Conservation (phyloP, 768 basidiomycete species). For the Serendipita sp. region DNA sequence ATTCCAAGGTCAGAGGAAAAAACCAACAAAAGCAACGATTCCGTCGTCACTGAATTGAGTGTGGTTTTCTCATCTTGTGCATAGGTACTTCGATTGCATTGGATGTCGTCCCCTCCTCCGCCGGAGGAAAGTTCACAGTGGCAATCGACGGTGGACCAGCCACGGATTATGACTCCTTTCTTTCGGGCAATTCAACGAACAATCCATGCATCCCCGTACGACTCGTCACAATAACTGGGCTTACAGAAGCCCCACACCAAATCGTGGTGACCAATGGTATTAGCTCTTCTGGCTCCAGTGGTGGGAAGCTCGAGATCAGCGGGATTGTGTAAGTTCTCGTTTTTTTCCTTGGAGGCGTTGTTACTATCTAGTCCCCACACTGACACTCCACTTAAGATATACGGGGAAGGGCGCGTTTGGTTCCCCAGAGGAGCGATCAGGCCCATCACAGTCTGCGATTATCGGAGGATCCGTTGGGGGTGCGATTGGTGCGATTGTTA, state of each 20-base stretch:
- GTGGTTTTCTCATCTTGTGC: no score
- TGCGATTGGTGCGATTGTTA: neutral
- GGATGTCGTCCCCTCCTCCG: neutral
- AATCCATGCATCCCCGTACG: neutral
- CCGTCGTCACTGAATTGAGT: no score
- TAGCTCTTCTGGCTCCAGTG: neutral
- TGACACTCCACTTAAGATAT: neutral
- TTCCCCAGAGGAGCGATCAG: neutral
- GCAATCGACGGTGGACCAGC: neutral
- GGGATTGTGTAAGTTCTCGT: neutral
- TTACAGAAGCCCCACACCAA: neutral
- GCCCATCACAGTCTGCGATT: neutral
- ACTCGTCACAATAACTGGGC: neutral
- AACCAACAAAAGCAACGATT: neutral
- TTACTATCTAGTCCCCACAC: no score
- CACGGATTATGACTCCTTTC: neutral
- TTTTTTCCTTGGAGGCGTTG: neutral
- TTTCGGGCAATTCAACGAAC: neutral
- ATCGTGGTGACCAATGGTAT: neutral
- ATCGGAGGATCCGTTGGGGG: neutral
- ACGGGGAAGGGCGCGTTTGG: neutral
- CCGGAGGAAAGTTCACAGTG: neutral
- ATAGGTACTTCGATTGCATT: neutral
- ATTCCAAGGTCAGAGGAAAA: neutral
- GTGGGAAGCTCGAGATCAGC: neutral